These are phyloP conservation scores for sorghum (Sorghum bicolor) DNA, from an alignment of 176 grass and related monocot genomes.

Conservation along the genomic window Sorghum_bicolor_NCBIv3 NC_012878.2:3375501-3376000, in stretches of 20 bases:
- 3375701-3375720: too few relatives aligned
- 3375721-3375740: background rate
- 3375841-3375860: background rate
- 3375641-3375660: too few relatives aligned
- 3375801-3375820: too few relatives aligned
- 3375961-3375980: constrained; percentile 1
- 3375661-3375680: too few relatives aligned
- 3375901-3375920: constrained; percentile 19
- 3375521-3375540: too few relatives aligned
- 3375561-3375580: too few relatives aligned
- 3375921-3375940: constrained; percentile 45
- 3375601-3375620: too few relatives aligned
- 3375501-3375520: too few relatives aligned
- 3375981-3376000: background rate
- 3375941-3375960: constrained; percentile 23
- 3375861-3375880: constrained; percentile 13
- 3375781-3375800: background rate
- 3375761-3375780: background rate
- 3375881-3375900: background rate
- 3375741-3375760: background rate
- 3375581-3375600: too few relatives aligned
- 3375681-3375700: too few relatives aligned
- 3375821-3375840: background rate
- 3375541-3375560: too few relatives aligned
- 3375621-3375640: too few relatives aligned